Conservation (phyloP, 768 basidiomycete genomes). For the Hydnomerulius pinastri region DNA sequence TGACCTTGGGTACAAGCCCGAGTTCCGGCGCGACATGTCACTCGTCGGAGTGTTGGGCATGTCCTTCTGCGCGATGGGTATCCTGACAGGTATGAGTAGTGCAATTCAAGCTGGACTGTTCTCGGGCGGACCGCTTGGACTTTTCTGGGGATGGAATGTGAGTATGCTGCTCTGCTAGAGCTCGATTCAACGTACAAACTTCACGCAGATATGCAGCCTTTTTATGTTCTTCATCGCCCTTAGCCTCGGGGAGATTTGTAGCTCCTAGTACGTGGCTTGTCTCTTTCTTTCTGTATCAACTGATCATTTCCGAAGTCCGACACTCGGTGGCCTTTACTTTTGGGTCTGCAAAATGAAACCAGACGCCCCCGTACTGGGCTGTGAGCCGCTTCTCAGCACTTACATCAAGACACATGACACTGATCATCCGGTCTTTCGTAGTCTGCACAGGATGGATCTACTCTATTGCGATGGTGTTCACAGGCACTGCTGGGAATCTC, state of each 20-base stretch:
- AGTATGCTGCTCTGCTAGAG: conserved; percentile 14
- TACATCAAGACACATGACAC: neutral
- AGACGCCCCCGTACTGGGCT: conserved; percentile 51
- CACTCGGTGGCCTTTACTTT: conserved; percentile 62
- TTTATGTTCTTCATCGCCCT: conserved; percentile 61
- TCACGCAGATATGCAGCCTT: conserved; percentile 48
- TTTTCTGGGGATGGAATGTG: conserved; percentile 69
- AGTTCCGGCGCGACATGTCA: conserved; percentile 62
- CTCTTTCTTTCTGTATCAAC: neutral
- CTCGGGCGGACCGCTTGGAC: conserved; percentile 56
- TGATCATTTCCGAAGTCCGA: conserved; percentile 40
- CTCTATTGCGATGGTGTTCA: conserved; percentile 59
- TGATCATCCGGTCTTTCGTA: conserved; percentile 9
- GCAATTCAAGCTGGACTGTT: conserved; percentile 61
- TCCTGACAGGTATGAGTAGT: conserved; percentile 61
- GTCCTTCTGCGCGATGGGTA: conserved; percentile 62
- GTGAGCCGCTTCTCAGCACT: conserved; percentile 37
- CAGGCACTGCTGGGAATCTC: conserved; percentile 60
- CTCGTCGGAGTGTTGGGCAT: conserved; percentile 59
- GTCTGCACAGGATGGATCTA: conserved; percentile 59
- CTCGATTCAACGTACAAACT: neutral
- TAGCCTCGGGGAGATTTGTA: conserved; percentile 59
- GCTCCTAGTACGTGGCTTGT: conserved; percentile 46
- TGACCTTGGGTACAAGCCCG: conserved; percentile 55
- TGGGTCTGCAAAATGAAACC: conserved; percentile 67